phyloP scores from a whole-genome alignment of 2,329 filamentous ascomycete genomes.

The Teratosphaeria nubilosa region DNA sequence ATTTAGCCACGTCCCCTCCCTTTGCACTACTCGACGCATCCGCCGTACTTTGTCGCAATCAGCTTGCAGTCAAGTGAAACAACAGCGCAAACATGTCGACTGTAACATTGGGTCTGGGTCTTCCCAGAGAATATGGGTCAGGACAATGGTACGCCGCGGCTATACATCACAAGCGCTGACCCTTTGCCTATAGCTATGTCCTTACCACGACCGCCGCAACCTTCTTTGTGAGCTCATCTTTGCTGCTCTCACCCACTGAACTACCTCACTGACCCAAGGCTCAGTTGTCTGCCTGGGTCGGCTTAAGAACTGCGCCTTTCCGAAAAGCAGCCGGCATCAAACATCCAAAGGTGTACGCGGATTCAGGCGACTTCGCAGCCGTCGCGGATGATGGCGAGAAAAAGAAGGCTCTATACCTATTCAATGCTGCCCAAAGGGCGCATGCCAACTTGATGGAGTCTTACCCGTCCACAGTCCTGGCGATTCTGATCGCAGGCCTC shows the following conservation, averaged over 20 bases:
- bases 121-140: constrained; percentile 1
- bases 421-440: constrained; percentile 45
- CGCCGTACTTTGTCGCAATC: not conserved
- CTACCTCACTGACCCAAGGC: not conserved
- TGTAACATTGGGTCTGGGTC: not conserved
- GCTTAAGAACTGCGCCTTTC: constrained; percentile 32
- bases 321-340: constrained; percentile 44
- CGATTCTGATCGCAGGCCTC: constrained; percentile 45
- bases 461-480: constrained; percentile 40
- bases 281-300: constrained; percentile 42
- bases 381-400: constrained; percentile 29
- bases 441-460: constrained; percentile 51
- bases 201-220: constrained; percentile 44
- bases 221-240: constrained; percentile 31
- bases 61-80: not conserved
- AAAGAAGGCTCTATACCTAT: constrained; percentile 35
- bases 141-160: not conserved
- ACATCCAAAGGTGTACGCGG: constrained; percentile 52
- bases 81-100: not conserved
- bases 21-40: not conserved
- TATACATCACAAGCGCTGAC: constrained; percentile 6
- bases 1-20: not conserved
- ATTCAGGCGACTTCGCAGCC: constrained; percentile 40
- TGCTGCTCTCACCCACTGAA: not conserved
- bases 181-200: constrained; percentile 38